Conservation (phyloP, 2,329 filamentous ascomycete species). For the Sclerotinia glacialis region DNA sequence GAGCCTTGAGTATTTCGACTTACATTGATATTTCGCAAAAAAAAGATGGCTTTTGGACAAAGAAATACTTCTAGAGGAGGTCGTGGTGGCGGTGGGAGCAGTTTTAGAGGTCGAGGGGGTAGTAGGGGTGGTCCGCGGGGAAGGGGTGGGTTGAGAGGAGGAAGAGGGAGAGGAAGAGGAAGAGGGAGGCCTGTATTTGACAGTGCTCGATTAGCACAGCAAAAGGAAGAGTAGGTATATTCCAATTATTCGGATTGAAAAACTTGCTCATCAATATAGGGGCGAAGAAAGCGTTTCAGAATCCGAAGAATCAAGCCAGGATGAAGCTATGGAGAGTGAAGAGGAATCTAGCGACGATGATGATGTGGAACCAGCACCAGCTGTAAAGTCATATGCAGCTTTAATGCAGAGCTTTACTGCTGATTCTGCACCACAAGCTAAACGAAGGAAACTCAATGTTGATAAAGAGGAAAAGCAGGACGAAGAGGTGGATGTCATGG, state of each 20-base stretch:
- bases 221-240: conserved; percentile 42
- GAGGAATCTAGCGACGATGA: conserved; percentile 47
- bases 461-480: conserved; percentile 24
- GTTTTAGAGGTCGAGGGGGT: conserved; percentile 34
- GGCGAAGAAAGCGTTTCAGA: conserved; percentile 36
- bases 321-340: conserved; percentile 45
- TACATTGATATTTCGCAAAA: neutral
- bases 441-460: conserved; percentile 55
- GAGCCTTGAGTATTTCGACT: neutral
- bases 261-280: conserved; percentile 24
- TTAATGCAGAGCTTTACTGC: conserved; percentile 57
- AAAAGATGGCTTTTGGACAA: conserved; percentile 29
- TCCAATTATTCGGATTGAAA: neutral
- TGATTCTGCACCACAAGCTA: conserved; percentile 47
- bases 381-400: conserved; percentile 53
- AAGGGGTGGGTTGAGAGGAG: conserved; percentile 33
- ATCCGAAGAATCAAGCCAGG: conserved; percentile 43
- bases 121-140: conserved; percentile 32
- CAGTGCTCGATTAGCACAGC: conserved; percentile 47
- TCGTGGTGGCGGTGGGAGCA: conserved; percentile 25
- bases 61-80: conserved; percentile 30
- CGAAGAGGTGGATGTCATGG: conserved; percentile 26
- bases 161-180: conserved; percentile 38
- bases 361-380: conserved; percentile 40
- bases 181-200: conserved; percentile 46